A percentile compares a stretch with the other conserved stretches of the same genome.
These are phyloP conservation scores for Nigrospora oryzae DNA, from an alignment of 2,329 filamentous ascomycete genomes.

Conservation along the genomic window DNA sequence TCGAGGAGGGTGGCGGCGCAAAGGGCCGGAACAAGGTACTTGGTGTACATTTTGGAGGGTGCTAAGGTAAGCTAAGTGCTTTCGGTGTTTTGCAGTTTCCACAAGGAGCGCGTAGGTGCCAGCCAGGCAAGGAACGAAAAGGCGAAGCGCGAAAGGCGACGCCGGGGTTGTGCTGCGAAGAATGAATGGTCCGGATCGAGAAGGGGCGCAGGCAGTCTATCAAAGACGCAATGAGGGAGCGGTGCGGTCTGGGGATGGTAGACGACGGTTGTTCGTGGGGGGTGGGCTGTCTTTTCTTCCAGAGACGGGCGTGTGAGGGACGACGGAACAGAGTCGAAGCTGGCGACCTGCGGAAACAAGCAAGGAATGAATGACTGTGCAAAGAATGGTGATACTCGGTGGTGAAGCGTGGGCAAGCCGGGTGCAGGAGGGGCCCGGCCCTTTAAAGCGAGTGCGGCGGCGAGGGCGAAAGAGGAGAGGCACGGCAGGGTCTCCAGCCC, in stretches of 20 bases:
- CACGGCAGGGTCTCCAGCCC: too few relatives aligned
- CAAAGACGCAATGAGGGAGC: conserved; percentile 19
- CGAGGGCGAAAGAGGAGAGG: too few relatives aligned
- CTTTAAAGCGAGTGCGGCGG: too few relatives aligned
- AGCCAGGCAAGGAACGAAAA: conserved; percentile 2
- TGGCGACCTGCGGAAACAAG: conserved; percentile 18
- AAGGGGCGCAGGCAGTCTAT: conserved; percentile 13
- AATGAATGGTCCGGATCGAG: conserved; percentile 11
- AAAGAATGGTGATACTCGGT: conserved; percentile 5
- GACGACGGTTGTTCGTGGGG: conserved; percentile 11
- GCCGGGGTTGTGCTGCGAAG: conserved; percentile 4
- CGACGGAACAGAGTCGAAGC: conserved; percentile 12
- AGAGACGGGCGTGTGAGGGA: neutral
- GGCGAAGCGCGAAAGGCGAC: neutral
- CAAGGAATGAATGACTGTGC: conserved; percentile 16
- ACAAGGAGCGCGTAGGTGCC: conserved; percentile 4
- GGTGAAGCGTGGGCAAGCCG: too few relatives aligned
- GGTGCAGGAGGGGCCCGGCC: too few relatives aligned
- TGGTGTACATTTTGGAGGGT: conserved; percentile 17
- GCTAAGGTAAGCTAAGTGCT: neutral
- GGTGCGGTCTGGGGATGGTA: conserved; percentile 11
- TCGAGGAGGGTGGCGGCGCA: conserved; percentile 19
- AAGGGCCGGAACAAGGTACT: conserved; percentile 19
- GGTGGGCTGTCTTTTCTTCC: neutral
- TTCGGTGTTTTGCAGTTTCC: conserved; percentile 3